These are phyloP conservation scores for Macrophomina pseudophaseolina DNA, from an alignment of 2,329 filamentous ascomycete species.

Conservation along the genomic window DNA sequence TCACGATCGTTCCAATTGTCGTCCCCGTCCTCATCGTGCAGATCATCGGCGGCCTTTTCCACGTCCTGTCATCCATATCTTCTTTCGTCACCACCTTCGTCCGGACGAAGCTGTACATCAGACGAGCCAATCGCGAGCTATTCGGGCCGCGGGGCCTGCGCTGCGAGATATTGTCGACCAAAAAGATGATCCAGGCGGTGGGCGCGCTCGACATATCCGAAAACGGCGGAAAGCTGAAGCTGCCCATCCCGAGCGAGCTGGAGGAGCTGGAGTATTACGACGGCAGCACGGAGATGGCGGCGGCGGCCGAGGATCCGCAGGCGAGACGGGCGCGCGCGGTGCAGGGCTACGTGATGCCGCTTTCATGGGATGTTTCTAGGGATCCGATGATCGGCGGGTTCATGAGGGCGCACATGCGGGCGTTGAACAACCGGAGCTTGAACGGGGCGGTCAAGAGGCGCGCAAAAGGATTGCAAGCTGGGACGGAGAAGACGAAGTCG, in stretches of 20 bases:
- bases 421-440: slow-evolving; percentile 10
- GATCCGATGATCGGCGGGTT: background rate
- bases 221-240: background rate
- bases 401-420: background rate
- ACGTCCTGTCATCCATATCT: background rate
- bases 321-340: background rate
- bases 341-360: background rate
- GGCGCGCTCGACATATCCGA: background rate
- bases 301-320: background rate
- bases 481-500: background rate
- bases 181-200: slow-evolving; percentile 1
- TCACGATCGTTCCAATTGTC: slow-evolving; percentile 30
- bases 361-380: background rate
- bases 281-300: background rate
- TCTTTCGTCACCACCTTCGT: background rate
- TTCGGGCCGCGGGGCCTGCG: slow-evolving; percentile 1
- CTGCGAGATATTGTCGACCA: background rate
- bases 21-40: slow-evolving; percentile 31
- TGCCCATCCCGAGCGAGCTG: background rate
- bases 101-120: background rate
- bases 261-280: background rate
- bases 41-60: background rate
- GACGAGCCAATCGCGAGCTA: background rate
- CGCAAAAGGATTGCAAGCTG: background rate
- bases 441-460: background rate